Percentiles rank a stretch among this genome's conserved stretches.
These are phyloP conservation scores for Marasmius sp. DNA, from an alignment of 1,284 basidiomycete genomes.

Conservation along the genomic window DNA sequence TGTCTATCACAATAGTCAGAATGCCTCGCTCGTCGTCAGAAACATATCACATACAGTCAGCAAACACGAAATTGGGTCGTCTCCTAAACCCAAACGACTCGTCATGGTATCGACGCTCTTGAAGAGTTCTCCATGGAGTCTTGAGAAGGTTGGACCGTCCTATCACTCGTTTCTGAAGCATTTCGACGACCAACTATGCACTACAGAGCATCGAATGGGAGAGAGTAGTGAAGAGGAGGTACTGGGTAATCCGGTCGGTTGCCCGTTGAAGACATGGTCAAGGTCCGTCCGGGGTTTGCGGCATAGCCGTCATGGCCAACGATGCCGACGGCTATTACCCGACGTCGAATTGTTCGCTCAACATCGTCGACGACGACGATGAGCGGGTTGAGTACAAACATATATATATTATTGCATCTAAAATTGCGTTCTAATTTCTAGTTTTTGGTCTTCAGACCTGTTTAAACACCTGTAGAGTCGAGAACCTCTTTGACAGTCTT, in stretches of 20 bases:
- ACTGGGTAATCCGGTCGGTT: background rate
- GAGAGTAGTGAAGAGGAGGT: background rate
- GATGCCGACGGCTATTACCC: background rate
- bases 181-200: background rate
- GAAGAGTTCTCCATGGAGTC: background rate
- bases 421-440: no score
- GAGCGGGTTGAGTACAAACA: no score
- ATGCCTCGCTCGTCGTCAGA: background rate
- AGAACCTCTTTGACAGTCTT: constrained; percentile 46
- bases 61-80: constrained; percentile 60
- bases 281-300: background rate
- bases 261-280: background rate
- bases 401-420: no score
- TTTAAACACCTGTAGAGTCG: constrained; percentile 21
- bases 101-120: constrained; percentile 62
- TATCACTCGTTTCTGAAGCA: background rate
- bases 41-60: constrained; percentile 64
- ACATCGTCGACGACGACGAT: background rate
- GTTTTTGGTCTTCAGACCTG: no score
- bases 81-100: constrained; percentile 82
- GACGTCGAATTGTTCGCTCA: background rate
- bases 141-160: background rate
- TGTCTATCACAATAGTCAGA: constrained; percentile 49
- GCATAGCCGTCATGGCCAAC: background rate
- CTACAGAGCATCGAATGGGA: background rate